Base-by-base conservation (phyloP, 108 stramenopile species). In the Cyclotella baltica region DNA sequence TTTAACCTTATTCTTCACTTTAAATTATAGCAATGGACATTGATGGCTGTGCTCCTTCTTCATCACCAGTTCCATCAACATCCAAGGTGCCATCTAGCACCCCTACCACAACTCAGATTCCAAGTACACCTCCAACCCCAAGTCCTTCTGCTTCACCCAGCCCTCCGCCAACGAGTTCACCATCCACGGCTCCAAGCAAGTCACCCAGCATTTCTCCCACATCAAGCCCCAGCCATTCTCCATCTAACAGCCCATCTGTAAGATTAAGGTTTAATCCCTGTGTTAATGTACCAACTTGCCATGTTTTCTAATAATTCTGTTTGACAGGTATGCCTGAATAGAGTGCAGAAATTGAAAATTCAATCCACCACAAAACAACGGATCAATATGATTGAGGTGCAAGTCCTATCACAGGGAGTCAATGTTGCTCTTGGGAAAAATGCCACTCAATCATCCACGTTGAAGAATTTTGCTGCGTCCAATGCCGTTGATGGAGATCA, bases 1-100 rank as follows among this genome's bases (percentile, higher is more conserved):
- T n/a, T 10, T 43, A 6, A 43, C n/a, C 51, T n/a, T n/a, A 52
- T 52, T 19, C n/a, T n/a, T n/a, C 10, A n/a, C 51, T n/a, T 4
- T 10, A n/a, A 4, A 52, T n/a, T 52, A 8, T 13, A 43, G 40
- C 8, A 43, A 43, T 43, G 40, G 13, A 52, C 19, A n/a, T 4
- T 52, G 51, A 52, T 20, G 51, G n/a, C 11, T 52, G 51, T 52
- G 51, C 51, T 4, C 51, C 51, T 4, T 52, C 51, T n/a, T n/a
- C 19, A 52, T 4, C 18, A 4, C 51, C 51, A n/a, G 11, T n/a
- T n/a, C 51, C 51, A 4, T 52, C 51, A 52, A n/a, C 51, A n/a
- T 13, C 51, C 11, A 10, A 10, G 4, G 11, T 20, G n/a, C n/a
- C 51, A n/a, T 52, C 51, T n/a, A 52, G 13, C 13, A 43, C 10